These are phyloP conservation scores for Arabidopsis arenosa DNA, from an alignment of 345 rosid genomes.

Conservation along the genomic window DNA sequence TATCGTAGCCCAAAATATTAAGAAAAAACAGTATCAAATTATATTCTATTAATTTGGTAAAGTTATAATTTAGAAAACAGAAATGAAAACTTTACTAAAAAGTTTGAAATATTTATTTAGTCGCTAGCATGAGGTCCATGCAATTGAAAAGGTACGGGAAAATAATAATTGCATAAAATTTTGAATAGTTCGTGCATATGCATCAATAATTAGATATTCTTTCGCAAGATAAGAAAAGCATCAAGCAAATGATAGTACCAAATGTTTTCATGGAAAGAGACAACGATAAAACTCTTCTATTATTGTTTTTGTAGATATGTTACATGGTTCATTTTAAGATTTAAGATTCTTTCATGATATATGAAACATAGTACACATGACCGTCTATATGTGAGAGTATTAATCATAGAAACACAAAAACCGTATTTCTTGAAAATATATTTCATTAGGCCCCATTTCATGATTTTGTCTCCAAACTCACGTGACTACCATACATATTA, in stretches of 20 bases:
- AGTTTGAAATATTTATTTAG: neutral
- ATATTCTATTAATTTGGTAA: neutral
- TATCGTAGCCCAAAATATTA: neutral
- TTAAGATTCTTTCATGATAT: constrained; percentile 32
- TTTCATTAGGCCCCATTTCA: constrained; percentile 25
- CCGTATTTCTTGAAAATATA: constrained; percentile 16
- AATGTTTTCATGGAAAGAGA: constrained; percentile 27
- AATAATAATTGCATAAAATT: constrained; percentile 32
- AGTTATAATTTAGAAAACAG: neutral
- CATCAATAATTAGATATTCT: constrained; percentile 32
- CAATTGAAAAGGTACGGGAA: constrained; percentile 14
- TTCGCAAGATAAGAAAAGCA: constrained; percentile 33
- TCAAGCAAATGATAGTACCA: constrained; percentile 18
- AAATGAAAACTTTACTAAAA: neutral
- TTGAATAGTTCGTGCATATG: constrained; percentile 44
- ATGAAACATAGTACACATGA: constrained; percentile 40
- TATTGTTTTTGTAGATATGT: constrained; percentile 9
- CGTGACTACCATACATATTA: constrained; percentile 20
- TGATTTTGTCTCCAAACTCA: constrained; percentile 32
- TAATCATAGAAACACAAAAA: constrained; percentile 37
- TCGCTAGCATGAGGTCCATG: constrained; percentile 32
- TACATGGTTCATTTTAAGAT: constrained; percentile 27
- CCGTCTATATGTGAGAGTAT: constrained; percentile 1
- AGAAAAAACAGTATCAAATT: neutral
- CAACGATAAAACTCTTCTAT: constrained; percentile 28